Conservation (phyloP, 345 rosid species). For the Arabidopsis thaliana region DNA sequence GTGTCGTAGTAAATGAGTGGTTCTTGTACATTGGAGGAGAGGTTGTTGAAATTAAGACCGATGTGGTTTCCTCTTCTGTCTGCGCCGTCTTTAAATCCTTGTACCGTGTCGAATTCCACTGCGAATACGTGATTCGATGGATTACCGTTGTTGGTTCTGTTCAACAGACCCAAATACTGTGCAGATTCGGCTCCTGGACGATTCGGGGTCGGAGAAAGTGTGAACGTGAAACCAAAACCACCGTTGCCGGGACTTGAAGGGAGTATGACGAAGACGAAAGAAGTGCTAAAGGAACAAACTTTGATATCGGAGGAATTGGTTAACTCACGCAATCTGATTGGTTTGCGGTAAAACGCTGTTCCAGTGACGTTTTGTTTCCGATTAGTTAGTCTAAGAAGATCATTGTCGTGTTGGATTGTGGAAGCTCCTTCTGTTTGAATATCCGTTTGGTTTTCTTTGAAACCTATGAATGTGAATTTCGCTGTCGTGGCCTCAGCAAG, state of each 20-base stretch:
- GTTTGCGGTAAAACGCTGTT: constrained; percentile 37
- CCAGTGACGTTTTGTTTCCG: constrained; percentile 33
- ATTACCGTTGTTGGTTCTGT: constrained; percentile 27
- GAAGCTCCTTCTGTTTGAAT: constrained; percentile 35
- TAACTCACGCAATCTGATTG: constrained; percentile 28
- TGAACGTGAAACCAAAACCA: constrained; percentile 64
- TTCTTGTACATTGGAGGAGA: constrained; percentile 28
- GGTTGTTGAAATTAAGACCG: constrained; percentile 61
- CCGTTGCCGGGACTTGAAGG: constrained; percentile 46
- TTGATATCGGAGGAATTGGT: constrained; percentile 10
- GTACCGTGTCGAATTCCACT: constrained; percentile 68
- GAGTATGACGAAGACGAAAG: constrained; percentile 57
- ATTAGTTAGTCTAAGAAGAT: constrained; percentile 38
- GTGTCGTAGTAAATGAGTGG: constrained; percentile 42
- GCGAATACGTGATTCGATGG: constrained; percentile 55
- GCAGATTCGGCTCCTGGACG: constrained; percentile 51
- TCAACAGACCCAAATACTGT: constrained; percentile 63
- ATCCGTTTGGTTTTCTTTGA: constrained; percentile 33
- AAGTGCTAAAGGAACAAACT: constrained; percentile 54
- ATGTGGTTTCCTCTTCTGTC: constrained; percentile 56
- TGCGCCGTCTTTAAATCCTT: constrained; percentile 45
- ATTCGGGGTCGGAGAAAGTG: constrained; percentile 49
- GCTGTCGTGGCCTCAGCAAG: constrained; percentile 18
- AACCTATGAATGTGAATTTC: constrained; percentile 42
- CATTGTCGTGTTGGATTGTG: constrained; percentile 6